A percentile compares a stretch with the other conserved stretches of the same genome.
phyloP scores from a whole-genome alignment of 106 monocot genomes.

The Cymbidium sinense region DNA sequence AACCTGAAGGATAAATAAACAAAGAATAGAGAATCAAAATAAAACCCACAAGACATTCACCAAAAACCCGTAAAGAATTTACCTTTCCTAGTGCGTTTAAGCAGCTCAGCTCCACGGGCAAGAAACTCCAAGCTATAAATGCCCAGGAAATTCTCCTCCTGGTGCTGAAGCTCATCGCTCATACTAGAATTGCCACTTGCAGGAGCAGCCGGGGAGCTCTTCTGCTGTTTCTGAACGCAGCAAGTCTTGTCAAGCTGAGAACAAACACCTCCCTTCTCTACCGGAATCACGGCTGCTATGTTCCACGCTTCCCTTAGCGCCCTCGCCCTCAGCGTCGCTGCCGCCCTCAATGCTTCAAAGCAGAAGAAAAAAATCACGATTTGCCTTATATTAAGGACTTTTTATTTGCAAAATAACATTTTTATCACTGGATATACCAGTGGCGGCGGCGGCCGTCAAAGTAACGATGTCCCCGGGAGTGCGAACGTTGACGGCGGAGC shows the following conservation, averaged over 20 bases:
- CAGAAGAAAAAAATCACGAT: neutral
- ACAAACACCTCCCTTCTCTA: conserved; percentile 55
- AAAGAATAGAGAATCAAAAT: neutral
- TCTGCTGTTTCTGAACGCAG: conserved; percentile 14
- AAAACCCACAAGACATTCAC: neutral
- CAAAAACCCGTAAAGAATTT: neutral
- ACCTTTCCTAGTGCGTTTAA: conserved; percentile 95
- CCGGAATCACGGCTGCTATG: conserved; percentile 84
- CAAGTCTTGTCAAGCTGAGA: conserved; percentile 8
- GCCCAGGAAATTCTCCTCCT: conserved; percentile 64
- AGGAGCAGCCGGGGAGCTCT: conserved; percentile 10
- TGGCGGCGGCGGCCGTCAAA: conserved; percentile 79
- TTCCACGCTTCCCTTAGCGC: conserved; percentile 97
- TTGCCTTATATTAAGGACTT: neutral
- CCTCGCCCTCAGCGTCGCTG: conserved; percentile 83
- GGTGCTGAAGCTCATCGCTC: conserved; percentile 34
- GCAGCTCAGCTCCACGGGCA: conserved; percentile 72
- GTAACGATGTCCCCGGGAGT: conserved; percentile 69
- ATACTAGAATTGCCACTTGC: conserved; percentile 17
- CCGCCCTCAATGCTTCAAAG: conserved; percentile 68
- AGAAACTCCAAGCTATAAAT: conserved; percentile 78
- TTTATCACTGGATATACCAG: conserved; percentile 29
- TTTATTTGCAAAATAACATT: neutral
- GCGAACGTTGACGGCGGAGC: conserved; percentile 71
- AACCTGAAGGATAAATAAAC: conserved; percentile 38